Evolutionary conservation across 139 green algal genomes (phyloP).

Genomic region (Microglena sp.): DNA sequence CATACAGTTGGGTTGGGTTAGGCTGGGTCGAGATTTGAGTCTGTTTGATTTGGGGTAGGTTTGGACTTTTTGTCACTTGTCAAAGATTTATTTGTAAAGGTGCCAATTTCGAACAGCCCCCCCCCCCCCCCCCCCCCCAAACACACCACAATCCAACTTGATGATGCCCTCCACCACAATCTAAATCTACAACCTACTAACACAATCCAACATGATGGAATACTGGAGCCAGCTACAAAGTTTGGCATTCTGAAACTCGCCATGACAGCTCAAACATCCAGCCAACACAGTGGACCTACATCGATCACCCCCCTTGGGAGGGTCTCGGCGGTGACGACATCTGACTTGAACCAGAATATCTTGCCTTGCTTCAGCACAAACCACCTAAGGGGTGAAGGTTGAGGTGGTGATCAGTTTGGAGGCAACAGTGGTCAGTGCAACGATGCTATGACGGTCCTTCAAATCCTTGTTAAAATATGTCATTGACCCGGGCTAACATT

Average conservation of each 20-base stretch:
- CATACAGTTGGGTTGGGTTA: not conserved
- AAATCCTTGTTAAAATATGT: not conserved
- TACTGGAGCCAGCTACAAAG: not conserved
- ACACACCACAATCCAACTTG: too few species aligned
- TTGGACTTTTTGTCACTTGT: not conserved
- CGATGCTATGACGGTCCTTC: not conserved
- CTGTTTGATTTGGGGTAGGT: not conserved
- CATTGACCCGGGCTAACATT: not conserved
- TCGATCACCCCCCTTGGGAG: conserved; percentile 87
- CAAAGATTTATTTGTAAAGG: not conserved
- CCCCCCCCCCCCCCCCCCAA: too few species aligned
- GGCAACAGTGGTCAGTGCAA: not conserved
- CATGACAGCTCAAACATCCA: not conserved
- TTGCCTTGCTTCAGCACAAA: conserved; percentile 98
- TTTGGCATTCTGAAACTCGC: not conserved
- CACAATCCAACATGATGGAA: not conserved
- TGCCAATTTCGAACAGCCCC: too few species aligned
- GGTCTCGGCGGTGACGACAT: conserved; percentile 72
- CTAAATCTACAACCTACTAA: not conserved
- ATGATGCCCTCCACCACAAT: too few species aligned
- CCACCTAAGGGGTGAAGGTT: conserved; percentile 51
- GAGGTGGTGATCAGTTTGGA: not conserved
- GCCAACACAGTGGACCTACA: conserved; percentile 28
- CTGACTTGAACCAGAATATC: conserved; percentile 97
- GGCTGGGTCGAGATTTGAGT: too few species aligned